These are phyloP conservation scores for Trichophyton schoenleinii DNA, from an alignment of 2,329 filamentous ascomycete genomes.

Conservation along the genomic window DNA sequence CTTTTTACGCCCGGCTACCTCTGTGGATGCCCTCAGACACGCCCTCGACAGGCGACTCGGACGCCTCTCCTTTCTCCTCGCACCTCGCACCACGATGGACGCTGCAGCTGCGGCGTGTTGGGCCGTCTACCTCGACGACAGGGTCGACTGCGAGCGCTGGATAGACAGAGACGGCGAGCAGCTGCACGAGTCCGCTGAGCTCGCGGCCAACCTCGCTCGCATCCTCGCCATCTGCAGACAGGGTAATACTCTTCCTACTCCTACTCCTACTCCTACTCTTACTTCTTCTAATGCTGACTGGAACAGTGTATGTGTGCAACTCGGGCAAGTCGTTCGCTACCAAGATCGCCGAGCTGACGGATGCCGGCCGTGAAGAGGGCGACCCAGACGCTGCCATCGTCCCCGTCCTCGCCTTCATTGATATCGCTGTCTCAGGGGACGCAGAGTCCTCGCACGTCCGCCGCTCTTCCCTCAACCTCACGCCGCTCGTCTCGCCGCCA, in stretches of 20 bases:
- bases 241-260: slow-evolving; percentile 25
- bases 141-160: slow-evolving; percentile 35
- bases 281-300: slow-evolving; percentile 4
- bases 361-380: slow-evolving; percentile 24
- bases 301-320: slow-evolving; percentile 42
- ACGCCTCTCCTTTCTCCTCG: not conserved
- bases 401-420: slow-evolving; percentile 45
- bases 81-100: slow-evolving; percentile 23
- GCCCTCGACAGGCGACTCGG: not conserved
- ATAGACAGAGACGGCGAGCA: slow-evolving; percentile 21
- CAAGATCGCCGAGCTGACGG: slow-evolving; percentile 41
- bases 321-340: slow-evolving; percentile 41
- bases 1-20: not conserved
- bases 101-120: slow-evolving; percentile 22
- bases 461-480: slow-evolving; percentile 14
- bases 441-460: slow-evolving; percentile 15
- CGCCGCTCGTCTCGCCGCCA: slow-evolving; percentile 16
- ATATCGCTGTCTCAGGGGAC: slow-evolving; percentile 36
- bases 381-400: slow-evolving; percentile 29
- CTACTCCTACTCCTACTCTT: not conserved
- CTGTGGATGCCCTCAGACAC: not conserved
- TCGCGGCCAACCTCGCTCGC: slow-evolving; percentile 38
- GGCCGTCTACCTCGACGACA: slow-evolving; percentile 37
- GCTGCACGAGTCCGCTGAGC: slow-evolving; percentile 31
- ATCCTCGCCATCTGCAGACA: slow-evolving; percentile 41